These are phyloP conservation scores for Inga laurina DNA, from an alignment of 306 rosid genomes.

Conservation along the genomic window DNA sequence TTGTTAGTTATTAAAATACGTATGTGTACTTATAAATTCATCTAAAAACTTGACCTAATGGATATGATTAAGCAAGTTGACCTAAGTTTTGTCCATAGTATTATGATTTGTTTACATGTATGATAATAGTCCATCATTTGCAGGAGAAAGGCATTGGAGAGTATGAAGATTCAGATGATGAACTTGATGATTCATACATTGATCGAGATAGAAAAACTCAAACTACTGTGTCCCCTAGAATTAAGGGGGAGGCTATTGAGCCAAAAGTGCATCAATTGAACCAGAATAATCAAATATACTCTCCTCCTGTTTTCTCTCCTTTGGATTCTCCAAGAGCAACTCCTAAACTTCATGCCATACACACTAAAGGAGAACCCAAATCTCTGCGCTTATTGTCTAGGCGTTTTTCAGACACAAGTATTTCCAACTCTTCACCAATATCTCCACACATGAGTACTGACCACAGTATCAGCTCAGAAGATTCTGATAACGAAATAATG, in stretches of 20 bases:
- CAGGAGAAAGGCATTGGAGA: constrained; percentile 65
- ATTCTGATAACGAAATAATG: constrained; percentile 61
- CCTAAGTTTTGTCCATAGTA: too few species aligned
- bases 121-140: constrained; percentile 31
- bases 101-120: constrained; percentile 14
- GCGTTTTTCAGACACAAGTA: constrained; percentile 42
- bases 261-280: constrained; percentile 39
- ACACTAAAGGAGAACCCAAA: constrained; percentile 40
- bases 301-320: constrained; percentile 68
- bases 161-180: constrained; percentile 62
- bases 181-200: constrained; percentile 48
- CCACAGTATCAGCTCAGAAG: constrained; percentile 53
- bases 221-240: constrained; percentile 40
- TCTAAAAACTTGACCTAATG: too few species aligned
- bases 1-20: too few species aligned
- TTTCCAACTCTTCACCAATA: constrained; percentile 51
- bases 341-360: constrained; percentile 37
- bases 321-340: constrained; percentile 56
- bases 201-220: constrained; percentile 40
- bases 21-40: too few species aligned
- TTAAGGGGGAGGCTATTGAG: constrained; percentile 42
- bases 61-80: too few species aligned
- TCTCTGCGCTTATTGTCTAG: constrained; percentile 58
- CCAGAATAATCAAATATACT: constrained; percentile 46
- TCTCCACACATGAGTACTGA: constrained; percentile 58